Evolutionary conservation across 345 rosid species (phyloP).

Genomic region (Eucalyptus sp.): DNA sequence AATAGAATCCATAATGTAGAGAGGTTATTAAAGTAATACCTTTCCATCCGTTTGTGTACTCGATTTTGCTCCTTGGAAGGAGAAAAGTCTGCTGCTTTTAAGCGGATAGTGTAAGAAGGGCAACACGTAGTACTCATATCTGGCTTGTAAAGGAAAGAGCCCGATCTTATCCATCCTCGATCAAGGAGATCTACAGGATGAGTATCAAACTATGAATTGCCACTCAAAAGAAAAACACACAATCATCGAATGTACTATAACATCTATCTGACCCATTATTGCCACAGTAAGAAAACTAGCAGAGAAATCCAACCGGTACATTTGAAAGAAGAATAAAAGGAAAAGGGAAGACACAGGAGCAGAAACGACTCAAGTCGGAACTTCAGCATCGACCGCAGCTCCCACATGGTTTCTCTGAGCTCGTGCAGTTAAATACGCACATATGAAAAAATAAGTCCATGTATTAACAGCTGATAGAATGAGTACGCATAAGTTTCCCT

Average conservation of each 20-base stretch:
- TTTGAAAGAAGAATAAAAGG: background rate
- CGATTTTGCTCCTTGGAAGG: conserved; percentile 74
- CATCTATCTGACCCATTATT: background rate
- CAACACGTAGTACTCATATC: conserved; percentile 93
- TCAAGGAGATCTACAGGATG: conserved; percentile 67
- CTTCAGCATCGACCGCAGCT: background rate
- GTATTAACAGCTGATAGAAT: background rate
- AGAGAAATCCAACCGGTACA: background rate
- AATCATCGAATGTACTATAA: background rate
- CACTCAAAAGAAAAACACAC: background rate
- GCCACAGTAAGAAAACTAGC: background rate
- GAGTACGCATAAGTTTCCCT: background rate
- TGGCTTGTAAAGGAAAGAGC: conserved; percentile 75
- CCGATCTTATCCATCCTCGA: conserved; percentile 88
- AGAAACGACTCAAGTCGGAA: background rate
- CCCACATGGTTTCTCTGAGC: background rate
- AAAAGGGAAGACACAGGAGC: background rate
- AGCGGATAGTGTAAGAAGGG: conserved; percentile 89
- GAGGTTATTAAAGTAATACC: conserved; percentile 20
- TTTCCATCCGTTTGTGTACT: conserved; percentile 50
- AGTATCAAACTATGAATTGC: background rate
- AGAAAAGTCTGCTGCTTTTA: conserved; percentile 60
- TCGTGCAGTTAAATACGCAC: background rate
- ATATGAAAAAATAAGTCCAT: background rate
- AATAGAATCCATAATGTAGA: background rate